These are phyloP conservation scores for Erythrophleum ivorense DNA, from an alignment of 331 rosid genomes.

Conservation along the genomic window DNA sequence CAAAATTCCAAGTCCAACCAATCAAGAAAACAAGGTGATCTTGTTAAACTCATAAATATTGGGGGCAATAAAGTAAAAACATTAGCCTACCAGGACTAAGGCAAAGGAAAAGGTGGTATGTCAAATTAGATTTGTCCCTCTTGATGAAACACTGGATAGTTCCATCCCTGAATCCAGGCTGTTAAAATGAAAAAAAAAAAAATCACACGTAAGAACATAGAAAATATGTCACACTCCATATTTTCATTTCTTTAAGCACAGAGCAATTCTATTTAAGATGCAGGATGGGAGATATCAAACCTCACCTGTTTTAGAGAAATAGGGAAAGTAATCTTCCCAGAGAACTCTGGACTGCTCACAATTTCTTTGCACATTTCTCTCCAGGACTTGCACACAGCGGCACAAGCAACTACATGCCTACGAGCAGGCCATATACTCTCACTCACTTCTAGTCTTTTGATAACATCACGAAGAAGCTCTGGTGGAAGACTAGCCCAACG, in stretches of 20 bases:
- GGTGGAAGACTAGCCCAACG: conserved; percentile 93
- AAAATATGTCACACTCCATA: not conserved
- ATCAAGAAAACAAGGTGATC: conserved; percentile 28
- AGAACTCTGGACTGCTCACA: conserved; percentile 67
- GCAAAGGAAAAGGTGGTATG: conserved; percentile 87
- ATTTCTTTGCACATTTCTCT: conserved; percentile 96
- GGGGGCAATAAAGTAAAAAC: not conserved
- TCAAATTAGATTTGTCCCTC: conserved; percentile 86
- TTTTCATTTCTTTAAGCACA: not conserved
- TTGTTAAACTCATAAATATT: conserved; percentile 11
- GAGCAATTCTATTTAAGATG: conserved; percentile 16
- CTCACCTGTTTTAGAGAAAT: conserved; percentile 87
- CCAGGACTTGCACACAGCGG: conserved; percentile 88
- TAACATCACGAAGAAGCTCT: conserved; percentile 82
- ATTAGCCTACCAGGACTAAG: conserved; percentile 80
- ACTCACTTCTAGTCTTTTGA: conserved; percentile 81
- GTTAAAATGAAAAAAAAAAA: conserved; percentile 16
- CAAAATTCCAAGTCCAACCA: conserved; percentile 16
- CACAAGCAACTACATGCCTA: conserved; percentile 78
- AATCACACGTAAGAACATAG: not conserved
- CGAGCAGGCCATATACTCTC: conserved; percentile 92
- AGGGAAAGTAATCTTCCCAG: conserved; percentile 90
- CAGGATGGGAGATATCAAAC: conserved; percentile 2
- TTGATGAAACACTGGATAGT: conserved; percentile 87
- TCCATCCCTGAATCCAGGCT: conserved; percentile 91